phyloP scores from a whole-genome alignment of 768 basidiomycete species.

The Rhizopogon sp. region DNA sequence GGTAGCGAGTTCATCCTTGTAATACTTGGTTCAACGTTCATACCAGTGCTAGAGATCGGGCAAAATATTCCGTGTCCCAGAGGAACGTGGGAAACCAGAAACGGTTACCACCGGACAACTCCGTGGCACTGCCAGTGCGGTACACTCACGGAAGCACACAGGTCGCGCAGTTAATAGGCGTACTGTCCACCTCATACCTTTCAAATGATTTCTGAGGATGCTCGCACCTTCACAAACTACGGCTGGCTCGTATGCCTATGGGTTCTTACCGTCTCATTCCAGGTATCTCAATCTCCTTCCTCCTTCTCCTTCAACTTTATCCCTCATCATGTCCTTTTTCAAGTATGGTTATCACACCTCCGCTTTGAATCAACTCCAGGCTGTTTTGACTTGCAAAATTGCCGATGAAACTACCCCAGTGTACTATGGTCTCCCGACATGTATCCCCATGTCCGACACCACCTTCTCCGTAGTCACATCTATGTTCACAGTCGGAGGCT shows the following conservation, averaged over 20 bases:
- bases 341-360: constrained; percentile 94
- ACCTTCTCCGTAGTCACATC: constrained; percentile 82
- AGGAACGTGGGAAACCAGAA: too few species aligned
- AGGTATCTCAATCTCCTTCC: constrained; percentile 24
- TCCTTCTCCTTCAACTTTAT: not conserved
- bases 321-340: not conserved
- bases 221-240: constrained; percentile 46
- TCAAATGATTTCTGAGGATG: constrained; percentile 5
- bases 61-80: too few species aligned
- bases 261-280: constrained; percentile 60
- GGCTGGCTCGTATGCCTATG: constrained; percentile 67
- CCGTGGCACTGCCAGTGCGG: too few species aligned
- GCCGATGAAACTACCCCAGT: constrained; percentile 8
- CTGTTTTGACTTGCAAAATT: constrained; percentile 65
- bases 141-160: too few species aligned
- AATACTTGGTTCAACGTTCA: too few species aligned
- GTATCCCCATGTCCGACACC: constrained; percentile 74
- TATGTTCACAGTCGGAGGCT: constrained; percentile 83
- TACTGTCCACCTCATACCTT: not conserved
- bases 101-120: too few species aligned
- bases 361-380: constrained; percentile 84
- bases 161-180: too few species aligned
- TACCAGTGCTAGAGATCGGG: too few species aligned
- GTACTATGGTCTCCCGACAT: constrained; percentile 51
- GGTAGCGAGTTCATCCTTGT: too few species aligned